These are phyloP conservation scores for Aurantiochytrium sp. DNA, from an alignment of 108 stramenopile species.

Conservation along the genomic window DNA sequence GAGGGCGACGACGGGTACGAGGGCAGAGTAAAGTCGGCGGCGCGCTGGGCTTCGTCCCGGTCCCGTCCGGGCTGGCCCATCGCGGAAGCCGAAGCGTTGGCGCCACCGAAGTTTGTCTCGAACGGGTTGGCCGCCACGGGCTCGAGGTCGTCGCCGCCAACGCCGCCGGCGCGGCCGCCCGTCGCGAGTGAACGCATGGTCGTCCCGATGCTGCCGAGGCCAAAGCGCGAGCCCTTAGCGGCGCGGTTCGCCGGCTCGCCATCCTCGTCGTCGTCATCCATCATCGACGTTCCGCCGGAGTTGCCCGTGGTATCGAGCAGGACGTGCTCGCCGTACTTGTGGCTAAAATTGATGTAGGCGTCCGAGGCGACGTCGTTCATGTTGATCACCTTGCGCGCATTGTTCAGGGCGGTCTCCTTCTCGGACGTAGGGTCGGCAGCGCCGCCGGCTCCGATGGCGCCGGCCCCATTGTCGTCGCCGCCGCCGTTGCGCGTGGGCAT, in stretches of 20 bases:
- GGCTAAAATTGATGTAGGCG: constrained; percentile 11
- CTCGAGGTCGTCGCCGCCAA: neutral
- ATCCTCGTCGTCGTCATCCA: neutral
- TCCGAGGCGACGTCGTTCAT: neutral
- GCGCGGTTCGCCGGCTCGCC: too few species aligned
- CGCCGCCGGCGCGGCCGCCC: neutral
- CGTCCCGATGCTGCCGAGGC: neutral
- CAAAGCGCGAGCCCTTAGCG: neutral
- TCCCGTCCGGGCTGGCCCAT: neutral
- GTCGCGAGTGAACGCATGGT: neutral
- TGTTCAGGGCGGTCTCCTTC: neutral
- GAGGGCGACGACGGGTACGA: neutral
- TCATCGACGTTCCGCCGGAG: neutral
- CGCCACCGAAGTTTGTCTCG: neutral
- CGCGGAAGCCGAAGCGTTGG: neutral
- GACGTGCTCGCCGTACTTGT: constrained; percentile 26
- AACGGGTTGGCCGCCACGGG: neutral
- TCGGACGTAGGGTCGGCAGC: neutral
- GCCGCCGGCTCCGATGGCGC: neutral
- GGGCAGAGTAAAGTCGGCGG: neutral
- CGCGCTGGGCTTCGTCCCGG: neutral
- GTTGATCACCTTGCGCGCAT: neutral
- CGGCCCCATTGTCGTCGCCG: neutral
- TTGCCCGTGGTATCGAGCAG: neutral
- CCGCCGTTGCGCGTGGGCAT: neutral